Conservation (phyloP, 495 filamentous ascomycete genomes). For the Penicillium steckii region DNA sequence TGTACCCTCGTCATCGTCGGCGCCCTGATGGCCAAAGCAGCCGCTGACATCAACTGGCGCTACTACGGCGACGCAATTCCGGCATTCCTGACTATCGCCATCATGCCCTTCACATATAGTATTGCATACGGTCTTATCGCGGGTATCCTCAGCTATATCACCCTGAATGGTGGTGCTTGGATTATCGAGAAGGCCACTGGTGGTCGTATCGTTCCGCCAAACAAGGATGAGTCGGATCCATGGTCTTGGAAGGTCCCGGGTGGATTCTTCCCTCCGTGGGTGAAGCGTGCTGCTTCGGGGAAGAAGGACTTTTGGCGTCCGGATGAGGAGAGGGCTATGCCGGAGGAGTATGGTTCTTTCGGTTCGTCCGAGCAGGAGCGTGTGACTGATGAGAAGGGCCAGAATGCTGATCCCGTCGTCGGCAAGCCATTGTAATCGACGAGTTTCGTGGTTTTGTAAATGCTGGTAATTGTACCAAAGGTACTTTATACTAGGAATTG, state of each 20-base stretch:
- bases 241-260: conserved; percentile 71
- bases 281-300: conserved; percentile 56
- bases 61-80: conserved; percentile 78
- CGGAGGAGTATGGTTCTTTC: conserved; percentile 13
- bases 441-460: neutral
- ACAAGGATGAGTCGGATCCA: conserved; percentile 68
- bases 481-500: no score
- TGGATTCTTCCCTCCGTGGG: conserved; percentile 69
- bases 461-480: neutral
- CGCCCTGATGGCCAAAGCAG: conserved; percentile 73
- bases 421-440: neutral
- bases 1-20: conserved; percentile 80
- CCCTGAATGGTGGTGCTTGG: conserved; percentile 66
- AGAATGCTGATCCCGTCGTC: neutral
- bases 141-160: conserved; percentile 70
- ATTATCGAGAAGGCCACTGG: conserved; percentile 59
- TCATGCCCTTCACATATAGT: conserved; percentile 87
- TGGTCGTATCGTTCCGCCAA: conserved; percentile 68
- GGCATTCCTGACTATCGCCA: conserved; percentile 73
- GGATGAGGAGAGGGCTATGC: conserved; percentile 29
- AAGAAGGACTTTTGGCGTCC: conserved; percentile 66
- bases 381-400: conserved; percentile 14
- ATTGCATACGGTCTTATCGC: conserved; percentile 79
- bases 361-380: conserved; percentile 14
- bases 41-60: conserved; percentile 78